Percentiles rank a stretch among this genome's conserved stretches.
These are phyloP conservation scores for Stereocaulon alpinum DNA, from an alignment of 495 filamentous ascomycete species.

Conservation along the genomic window DNA sequence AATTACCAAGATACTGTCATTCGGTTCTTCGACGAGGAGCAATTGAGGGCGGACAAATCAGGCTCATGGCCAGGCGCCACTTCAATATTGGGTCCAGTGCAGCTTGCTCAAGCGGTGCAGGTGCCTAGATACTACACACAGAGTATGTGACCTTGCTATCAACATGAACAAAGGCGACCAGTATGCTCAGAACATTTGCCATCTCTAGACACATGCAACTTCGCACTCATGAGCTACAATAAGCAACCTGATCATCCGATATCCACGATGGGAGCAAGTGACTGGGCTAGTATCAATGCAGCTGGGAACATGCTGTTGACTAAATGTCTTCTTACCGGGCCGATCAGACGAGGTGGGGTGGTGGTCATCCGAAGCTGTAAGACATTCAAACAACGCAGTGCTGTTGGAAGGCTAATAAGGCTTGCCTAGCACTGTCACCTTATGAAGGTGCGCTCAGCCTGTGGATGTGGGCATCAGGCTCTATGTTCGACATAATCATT, in stretches of 20 bases:
- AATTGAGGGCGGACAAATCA: background rate
- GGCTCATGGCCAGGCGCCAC: constrained; percentile 7
- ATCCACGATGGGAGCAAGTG: background rate
- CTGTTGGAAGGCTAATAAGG: background rate
- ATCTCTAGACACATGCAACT: constrained; percentile 7
- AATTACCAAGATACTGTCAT: background rate
- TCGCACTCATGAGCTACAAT: constrained; percentile 3
- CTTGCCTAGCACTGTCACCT: background rate
- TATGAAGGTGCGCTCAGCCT: background rate
- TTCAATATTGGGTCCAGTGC: background rate
- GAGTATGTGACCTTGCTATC: background rate
- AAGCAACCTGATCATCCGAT: background rate
- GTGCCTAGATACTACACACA: constrained; percentile 7
- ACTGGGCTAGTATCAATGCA: constrained; percentile 5
- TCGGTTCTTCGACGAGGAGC: constrained; percentile 9
- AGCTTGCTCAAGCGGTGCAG: background rate
- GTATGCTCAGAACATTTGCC: background rate
- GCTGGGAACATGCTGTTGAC: background rate
- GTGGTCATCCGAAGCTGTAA: constrained; percentile 9
- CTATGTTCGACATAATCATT: background rate
- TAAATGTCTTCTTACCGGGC: background rate
- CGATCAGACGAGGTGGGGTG: background rate
- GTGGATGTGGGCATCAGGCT: constrained; percentile 7
- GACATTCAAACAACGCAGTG: background rate
- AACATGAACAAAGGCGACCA: background rate